Base-by-base conservation (phyloP, 306 rosid species). In the Vicia faba region DNA sequence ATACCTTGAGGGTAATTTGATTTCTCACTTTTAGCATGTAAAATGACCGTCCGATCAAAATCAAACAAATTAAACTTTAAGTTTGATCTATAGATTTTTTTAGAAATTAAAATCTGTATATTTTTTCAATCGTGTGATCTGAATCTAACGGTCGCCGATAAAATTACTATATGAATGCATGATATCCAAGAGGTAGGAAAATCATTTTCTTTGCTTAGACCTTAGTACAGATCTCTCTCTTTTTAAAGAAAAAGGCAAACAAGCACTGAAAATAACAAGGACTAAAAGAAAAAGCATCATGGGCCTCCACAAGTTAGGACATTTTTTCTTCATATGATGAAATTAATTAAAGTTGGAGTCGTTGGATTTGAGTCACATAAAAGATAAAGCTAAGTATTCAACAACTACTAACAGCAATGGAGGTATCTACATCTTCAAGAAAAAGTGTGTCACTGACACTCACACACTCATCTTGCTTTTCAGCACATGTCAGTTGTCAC, bases 261-360 rank as follows among this genome's bases (percentile, higher is more conserved):
- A 26, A 59, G 79, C 86, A 75, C 81, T 78, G 76, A 78, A 81
- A 77, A 77, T 73, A 73, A 81, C 77, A 74, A 79, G 75, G 72
- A 73, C 53, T 40, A 36, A 63, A 69, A 39, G 11, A 39, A 64
- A 64, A 79, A 79, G 75, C 76, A 79, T 54, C 40, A 66, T 79
- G 69, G 83, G 71, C 49, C 71, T 41, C 61, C 74, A 65, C 75
- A 72, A 55, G 38, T 19, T 12, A 26, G 44, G 64, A 26, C 43
- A 68, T 33, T 31, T 39, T 66, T 48, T 26, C 15, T 39, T 61
- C 29, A 39, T 19, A 11, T 39, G 26, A 38, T 18, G 11, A 38
- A 41, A 20, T 36, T 33, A 70, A 61, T 68, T 68, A 53, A 53
- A 68, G 72, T 68, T 11, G 23, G 60, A 60, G 59, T 65, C 35